phyloP scores from a whole-genome alignment of 2,329 filamentous ascomycete species.

The Monascus ruber region DNA sequence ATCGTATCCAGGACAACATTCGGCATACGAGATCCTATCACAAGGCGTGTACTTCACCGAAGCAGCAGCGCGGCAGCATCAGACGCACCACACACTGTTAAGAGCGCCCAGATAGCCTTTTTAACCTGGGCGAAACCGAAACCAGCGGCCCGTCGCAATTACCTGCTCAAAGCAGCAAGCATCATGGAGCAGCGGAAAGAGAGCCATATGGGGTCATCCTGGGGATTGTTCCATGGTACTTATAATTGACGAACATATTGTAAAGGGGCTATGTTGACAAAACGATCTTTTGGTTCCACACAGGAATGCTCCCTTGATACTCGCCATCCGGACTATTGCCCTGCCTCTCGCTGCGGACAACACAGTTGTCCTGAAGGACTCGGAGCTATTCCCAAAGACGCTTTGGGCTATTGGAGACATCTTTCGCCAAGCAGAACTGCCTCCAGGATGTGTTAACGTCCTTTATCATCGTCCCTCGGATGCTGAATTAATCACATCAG shows the following conservation, averaged over 20 bases:
- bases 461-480: slow-evolving; percentile 50
- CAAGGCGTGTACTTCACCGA: slow-evolving; percentile 43
- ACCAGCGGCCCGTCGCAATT: slow-evolving; percentile 50
- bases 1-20: slow-evolving; percentile 31
- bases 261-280: no score
- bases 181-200: slow-evolving; percentile 42
- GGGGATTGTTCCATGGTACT: slow-evolving; percentile 69
- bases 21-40: slow-evolving; percentile 40
- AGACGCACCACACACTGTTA: slow-evolving; percentile 45
- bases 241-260: neutral
- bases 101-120: slow-evolving; percentile 56
- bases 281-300: neutral
- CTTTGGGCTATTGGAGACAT: slow-evolving; percentile 52
- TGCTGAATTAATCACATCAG: slow-evolving; percentile 54
- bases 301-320: slow-evolving; percentile 43
- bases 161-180: slow-evolving; percentile 42
- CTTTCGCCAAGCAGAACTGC: slow-evolving; percentile 64
- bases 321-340: slow-evolving; percentile 40
- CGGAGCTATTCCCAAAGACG: slow-evolving; percentile 55
- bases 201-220: slow-evolving; percentile 69
- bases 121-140: slow-evolving; percentile 56
- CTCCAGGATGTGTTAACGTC: slow-evolving; percentile 61
- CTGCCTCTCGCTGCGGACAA: slow-evolving; percentile 63
- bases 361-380: slow-evolving; percentile 60
- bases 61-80: slow-evolving; percentile 46